Base-by-base conservation (phyloP, 1,284 basidiomycete genomes). In the Leccinum fallax region DNA sequence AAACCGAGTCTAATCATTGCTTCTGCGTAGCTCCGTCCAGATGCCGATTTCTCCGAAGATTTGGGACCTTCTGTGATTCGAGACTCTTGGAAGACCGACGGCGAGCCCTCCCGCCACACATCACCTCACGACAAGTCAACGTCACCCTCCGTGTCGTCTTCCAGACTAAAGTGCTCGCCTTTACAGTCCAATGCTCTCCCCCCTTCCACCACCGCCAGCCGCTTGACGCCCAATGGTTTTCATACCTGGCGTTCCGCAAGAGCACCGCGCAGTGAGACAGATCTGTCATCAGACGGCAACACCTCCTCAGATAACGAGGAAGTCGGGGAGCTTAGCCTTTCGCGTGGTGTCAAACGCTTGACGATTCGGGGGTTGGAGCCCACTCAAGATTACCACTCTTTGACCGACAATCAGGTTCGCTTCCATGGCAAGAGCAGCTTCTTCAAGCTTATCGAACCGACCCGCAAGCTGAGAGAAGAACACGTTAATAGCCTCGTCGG, bases 61-160 rank as follows among this genome's bases (percentile, higher is more conserved):
- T 79, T 94, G 52, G 92, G 92, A 2, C 88, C 90, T 2, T 80
- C 82, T 0, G 78, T 93, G 5, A 66, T 87, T 56, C 85, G 89
- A 38, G 91, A 87, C 63, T 89, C 89, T 5, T 94, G 92, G 86
- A 92, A 86, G 68, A 73, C 70, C 30, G 77, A 81, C 55, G 55
- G 65, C 60, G 63, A 67, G 26, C 61, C 55, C 36, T 58, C 64
- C 19, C 49, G 26, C 21, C 61, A 28, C n/a, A 34, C 49, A 5
- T 66, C 66, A n/a, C 61, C 69, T 48, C 62, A 66, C 56, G 67
- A 66, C 62, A 71, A 66, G 52, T 72, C 65, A 34, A 53, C 63
- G 2, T 66, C 68, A n/a, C 68, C 71, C 0, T 60, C 65, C 24
- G 65, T 66, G 49, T 67, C 61, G 52, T 65, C 67, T 52, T 60